A percentile compares a stretch with the other conserved stretches of the same genome.
These are phyloP conservation scores for Lentinula boryana DNA, from an alignment of 768 basidiomycete genomes.

Conservation along the genomic window DNA sequence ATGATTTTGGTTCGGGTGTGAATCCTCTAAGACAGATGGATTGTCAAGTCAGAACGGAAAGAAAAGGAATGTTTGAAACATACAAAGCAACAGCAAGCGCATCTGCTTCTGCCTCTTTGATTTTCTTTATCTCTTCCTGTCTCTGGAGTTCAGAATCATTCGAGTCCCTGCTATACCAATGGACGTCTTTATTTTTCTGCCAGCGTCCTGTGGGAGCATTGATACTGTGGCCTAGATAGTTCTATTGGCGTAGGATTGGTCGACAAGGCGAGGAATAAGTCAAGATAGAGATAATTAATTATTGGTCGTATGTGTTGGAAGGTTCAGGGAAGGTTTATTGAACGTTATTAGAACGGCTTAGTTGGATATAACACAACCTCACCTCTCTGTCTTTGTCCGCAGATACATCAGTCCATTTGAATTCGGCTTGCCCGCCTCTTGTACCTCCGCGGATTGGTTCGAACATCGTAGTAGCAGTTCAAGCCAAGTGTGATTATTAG, in stretches of 20 bases:
- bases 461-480: constrained; percentile 44
- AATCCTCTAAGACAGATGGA: constrained; percentile 55
- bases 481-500: not conserved
- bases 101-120: constrained; percentile 89
- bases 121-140: constrained; percentile 66
- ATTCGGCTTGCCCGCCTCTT: constrained; percentile 85
- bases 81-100: constrained; percentile 78
- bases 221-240: constrained; percentile 93
- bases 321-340: too few relatives aligned
- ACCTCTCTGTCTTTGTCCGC: constrained; percentile 94
- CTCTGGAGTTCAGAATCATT: constrained; percentile 38
- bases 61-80: constrained; percentile 17
- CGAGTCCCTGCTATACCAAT: constrained; percentile 84
- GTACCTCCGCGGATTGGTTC: constrained; percentile 87
- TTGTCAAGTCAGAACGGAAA: not conserved
- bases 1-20: constrained; percentile 32
- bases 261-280: not conserved
- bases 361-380: constrained; percentile 7
- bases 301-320: too few relatives aligned
- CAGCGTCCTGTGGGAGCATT: constrained; percentile 94
- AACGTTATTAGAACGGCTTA: too few relatives aligned
- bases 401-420: constrained; percentile 87
- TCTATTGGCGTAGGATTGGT: constrained; percentile 33
- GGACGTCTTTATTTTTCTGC: constrained; percentile 97
- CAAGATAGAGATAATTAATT: too few relatives aligned